Percentiles rank a stretch among this genome's conserved stretches.
phyloP scores from a whole-genome alignment of 2,329 filamentous ascomycete genomes.

The Davidsoniella neocaledoniae region DNA sequence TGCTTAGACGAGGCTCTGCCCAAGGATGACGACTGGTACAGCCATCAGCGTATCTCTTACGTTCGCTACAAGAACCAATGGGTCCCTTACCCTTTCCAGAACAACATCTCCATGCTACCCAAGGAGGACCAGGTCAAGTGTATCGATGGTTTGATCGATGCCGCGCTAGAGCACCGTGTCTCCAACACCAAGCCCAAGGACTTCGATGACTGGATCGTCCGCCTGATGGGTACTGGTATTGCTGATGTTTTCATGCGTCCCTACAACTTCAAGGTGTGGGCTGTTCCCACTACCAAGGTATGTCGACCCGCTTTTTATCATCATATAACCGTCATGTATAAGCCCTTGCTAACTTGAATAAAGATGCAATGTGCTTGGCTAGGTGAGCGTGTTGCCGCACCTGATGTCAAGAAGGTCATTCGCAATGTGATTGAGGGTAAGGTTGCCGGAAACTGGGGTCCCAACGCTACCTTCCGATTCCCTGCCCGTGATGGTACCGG shows the following conservation, averaged over 20 bases:
- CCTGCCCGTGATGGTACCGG: slow-evolving; percentile 88
- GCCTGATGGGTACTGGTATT: slow-evolving; percentile 77
- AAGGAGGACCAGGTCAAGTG: slow-evolving; percentile 94
- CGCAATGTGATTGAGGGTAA: slow-evolving; percentile 93
- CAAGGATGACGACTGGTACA: slow-evolving; percentile 88
- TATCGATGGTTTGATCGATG: slow-evolving; percentile 91
- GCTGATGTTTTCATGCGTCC: slow-evolving; percentile 97
- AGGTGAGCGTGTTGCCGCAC: slow-evolving; percentile 92
- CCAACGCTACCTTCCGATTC: slow-evolving; percentile 97
- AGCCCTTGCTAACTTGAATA: neutral
- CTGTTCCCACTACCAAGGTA: slow-evolving; percentile 92
- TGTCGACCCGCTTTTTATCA: slow-evolving; percentile 15
- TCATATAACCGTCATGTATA: neutral
- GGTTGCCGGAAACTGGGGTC: slow-evolving; percentile 93
- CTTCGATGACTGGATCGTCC: slow-evolving; percentile 97
- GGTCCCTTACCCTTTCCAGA: slow-evolving; percentile 99
- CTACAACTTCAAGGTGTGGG: slow-evolving; percentile 99
- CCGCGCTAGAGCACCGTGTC: slow-evolving; percentile 65
- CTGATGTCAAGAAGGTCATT: slow-evolving; percentile 84
- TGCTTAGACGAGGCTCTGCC: slow-evolving; percentile 94
- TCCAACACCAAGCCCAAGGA: slow-evolving; percentile 83
- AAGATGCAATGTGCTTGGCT: slow-evolving; percentile 99
- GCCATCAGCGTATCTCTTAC: slow-evolving; percentile 96
- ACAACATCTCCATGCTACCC: slow-evolving; percentile 96
- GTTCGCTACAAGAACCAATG: slow-evolving; percentile 91